Evolutionary conservation across 1,284 basidiomycete species (phyloP), one percentile per base, ranked within the genome.

Genomic region (Leccinum solheimii): DNA sequence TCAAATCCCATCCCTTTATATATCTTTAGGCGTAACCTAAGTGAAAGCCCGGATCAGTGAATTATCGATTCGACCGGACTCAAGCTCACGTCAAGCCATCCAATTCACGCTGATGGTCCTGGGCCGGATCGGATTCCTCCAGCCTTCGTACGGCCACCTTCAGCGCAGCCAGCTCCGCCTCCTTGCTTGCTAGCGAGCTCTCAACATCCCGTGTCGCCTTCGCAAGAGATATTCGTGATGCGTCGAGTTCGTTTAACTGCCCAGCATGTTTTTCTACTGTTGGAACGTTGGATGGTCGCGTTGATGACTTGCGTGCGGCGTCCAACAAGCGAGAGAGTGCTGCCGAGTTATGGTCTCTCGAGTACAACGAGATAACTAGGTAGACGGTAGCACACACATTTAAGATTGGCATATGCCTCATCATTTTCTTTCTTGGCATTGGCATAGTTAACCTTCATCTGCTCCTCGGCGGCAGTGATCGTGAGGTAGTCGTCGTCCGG

Each of bases 151-250:
- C 81, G 65, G 86, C 85, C 58, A 88, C 87, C 67, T 87, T 88
- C 56, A 91, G 75, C 10, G 80, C 76, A 16, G 86, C 78, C 1
- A 91, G 79, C 68, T 89, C 88, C 2, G 84, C 86, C 68, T 92
- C 88, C 67, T 85, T 86, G 66, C 81, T 84, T 3, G 86, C 84
- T 10, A 89, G 73, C 34, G 83, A 73, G 51, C 83, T 81, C 74
- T 92, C 90, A 1, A 82, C 80, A 66, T 91, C 90, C 56, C 88
- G 87, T 66, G 92, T 89, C 4, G 86, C 83, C 68, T 93, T 93
- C 11, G 82, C 86, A n/a, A 91, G 78, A 7, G 84, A 83, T 55
- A 91, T 73, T 36, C 85, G 82, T 6, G 79, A 81, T 32, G 73
- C 79, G 61, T 92, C 90, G 1, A 90, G 81, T 58, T 86, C 82